phyloP scores from a whole-genome alignment of 148 eudicot genomes.

The Tetragonia tetragonoides region DNA sequence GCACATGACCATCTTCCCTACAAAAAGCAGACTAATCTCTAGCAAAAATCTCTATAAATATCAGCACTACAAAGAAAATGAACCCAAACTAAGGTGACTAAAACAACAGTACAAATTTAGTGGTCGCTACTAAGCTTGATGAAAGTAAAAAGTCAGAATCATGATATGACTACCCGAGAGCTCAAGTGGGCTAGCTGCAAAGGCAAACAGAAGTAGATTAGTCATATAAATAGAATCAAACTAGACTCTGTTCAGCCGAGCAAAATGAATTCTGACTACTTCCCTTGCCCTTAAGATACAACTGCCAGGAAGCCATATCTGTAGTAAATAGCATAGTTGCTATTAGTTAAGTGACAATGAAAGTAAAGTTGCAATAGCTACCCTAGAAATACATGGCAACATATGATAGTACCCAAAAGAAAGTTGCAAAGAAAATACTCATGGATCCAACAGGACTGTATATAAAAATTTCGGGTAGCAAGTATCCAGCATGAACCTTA shows the following conservation, averaged over 20 bases:
- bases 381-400: slow-evolving; percentile 30
- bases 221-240: slow-evolving; percentile 17
- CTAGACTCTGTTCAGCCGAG: slow-evolving; percentile 10
- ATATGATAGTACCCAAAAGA: slow-evolving; percentile 24
- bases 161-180: slow-evolving; percentile 30
- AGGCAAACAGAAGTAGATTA: slow-evolving; percentile 37
- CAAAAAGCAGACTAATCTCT: slow-evolving; percentile 21
- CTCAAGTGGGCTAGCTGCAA: slow-evolving; percentile 32
- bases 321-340: slow-evolving; percentile 31
- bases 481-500: slow-evolving; percentile 40
- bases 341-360: slow-evolving; percentile 24
- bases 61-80: slow-evolving; percentile 6
- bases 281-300: slow-evolving; percentile 30
- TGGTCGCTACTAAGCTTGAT: slow-evolving; percentile 14
- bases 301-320: slow-evolving; percentile 31
- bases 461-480: slow-evolving; percentile 19
- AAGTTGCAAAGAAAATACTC: slow-evolving; percentile 19
- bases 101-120: slow-evolving; percentile 9
- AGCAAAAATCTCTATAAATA: slow-evolving; percentile 14
- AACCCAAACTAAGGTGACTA: not conserved
- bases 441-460: slow-evolving; percentile 24
- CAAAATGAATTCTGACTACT: slow-evolving; percentile 20
- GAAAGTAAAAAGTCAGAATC: slow-evolving; percentile 18
- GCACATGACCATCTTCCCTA: slow-evolving; percentile 20
- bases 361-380: slow-evolving; percentile 16